Evolutionary conservation across 495 filamentous ascomycete genomes (phyloP), one percentile per base, ranked within the genome.

Genomic region (Neurospora sp.): DNA sequence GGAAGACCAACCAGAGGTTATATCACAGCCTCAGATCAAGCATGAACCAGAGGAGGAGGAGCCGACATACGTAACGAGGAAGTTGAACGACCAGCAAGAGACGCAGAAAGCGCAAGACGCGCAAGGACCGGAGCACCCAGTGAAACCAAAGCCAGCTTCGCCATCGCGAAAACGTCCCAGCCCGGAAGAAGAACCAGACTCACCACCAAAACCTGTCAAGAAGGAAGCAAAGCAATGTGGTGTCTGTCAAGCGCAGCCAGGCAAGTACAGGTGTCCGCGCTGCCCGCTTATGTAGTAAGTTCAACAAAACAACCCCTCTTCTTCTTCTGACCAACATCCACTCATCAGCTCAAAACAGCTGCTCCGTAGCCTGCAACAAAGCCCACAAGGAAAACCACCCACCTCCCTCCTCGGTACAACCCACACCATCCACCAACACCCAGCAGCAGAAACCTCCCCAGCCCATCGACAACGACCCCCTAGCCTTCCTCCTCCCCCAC

Each of bases 281-380:
- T 92, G 90, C 77, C 78, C 76, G n/a, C 73, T 89, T 9, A 84
- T 86, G 81, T 91, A 89, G 90, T 92, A 87, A 73, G 83, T 44
- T 31, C 68, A 45, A 31, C 39, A 27, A 47, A 40, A 18, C 37
- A 59, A n/a, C 38, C 16, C 53, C 31, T 4, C 20, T 2, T 38
- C 12, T 18, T 39, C 69, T 27, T 38, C 27, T 31, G 4, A 12
- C 20, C 20, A 53, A 53, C 16, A 18, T 16, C 44, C 37, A 18
- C 42, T 77, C 65, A 39, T 69, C 65, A 65, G 37, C 39, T 40
- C 42, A 39, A 22, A 35, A 65, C 68, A 94, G 91, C 77, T 94
- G 91, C 76, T 93, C 91, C 1, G 84, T 92, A 65, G 81, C 85
- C 35, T 94, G 91, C 80, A 91, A 87, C 71, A 88, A 87, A 74